phyloP scores from a whole-genome alignment of 331 rosid species.

The Cucumis variabilis region DNA sequence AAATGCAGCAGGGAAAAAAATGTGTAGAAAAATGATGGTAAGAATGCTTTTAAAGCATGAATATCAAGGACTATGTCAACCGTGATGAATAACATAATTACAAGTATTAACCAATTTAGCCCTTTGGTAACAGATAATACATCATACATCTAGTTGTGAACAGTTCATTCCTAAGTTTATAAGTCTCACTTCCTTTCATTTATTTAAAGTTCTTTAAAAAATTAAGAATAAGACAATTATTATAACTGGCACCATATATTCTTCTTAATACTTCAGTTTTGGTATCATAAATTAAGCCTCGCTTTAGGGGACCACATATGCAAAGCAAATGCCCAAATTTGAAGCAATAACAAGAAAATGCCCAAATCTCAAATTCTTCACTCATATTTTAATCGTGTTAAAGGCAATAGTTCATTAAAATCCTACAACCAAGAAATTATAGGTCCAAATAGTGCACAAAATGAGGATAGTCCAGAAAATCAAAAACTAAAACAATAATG shows the following conservation, averaged over 20 bases:
- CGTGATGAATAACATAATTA: background rate
- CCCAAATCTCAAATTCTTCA: background rate
- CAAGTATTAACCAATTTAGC: background rate
- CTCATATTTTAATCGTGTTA: background rate
- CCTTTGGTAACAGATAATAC: background rate
- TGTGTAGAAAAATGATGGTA: background rate
- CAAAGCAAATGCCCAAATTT: background rate
- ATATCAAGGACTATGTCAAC: background rate
- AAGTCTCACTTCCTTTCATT: background rate
- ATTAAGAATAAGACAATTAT: background rate
- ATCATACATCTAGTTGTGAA: background rate
- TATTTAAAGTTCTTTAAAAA: background rate
- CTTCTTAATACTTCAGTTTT: background rate
- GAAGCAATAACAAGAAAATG: background rate
- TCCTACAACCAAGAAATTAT: background rate
- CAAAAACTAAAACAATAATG: slow-evolving; percentile 7
- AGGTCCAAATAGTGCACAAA: background rate
- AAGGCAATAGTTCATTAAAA: background rate
- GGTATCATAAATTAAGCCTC: background rate
- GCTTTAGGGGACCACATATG: background rate
- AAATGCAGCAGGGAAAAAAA: background rate
- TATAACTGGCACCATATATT: background rate
- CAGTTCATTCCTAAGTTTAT: background rate
- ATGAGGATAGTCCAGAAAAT: slow-evolving; percentile 11
- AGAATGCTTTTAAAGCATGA: background rate